A percentile compares a stretch with the other conserved stretches of the same genome.
phyloP scores from a whole-genome alignment of 2,329 filamentous ascomycete species.

The Xylaria digitata region DNA sequence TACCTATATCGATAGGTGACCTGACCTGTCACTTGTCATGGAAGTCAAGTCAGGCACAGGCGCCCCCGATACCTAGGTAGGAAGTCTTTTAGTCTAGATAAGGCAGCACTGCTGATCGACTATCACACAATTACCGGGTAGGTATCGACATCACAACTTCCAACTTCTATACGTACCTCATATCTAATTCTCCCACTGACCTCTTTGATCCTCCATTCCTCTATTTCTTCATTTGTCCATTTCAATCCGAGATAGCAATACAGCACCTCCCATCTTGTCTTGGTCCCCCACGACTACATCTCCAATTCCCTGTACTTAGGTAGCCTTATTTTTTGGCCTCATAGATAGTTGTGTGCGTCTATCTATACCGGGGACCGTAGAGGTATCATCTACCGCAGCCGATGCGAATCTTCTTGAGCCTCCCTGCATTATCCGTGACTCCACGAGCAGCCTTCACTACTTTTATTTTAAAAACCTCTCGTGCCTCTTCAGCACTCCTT shows the following conservation, averaged over 20 bases:
- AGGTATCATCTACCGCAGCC: conserved; percentile 23
- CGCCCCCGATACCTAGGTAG: no score
- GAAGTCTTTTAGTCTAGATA: neutral
- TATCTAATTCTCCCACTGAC: neutral
- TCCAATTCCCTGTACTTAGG: neutral
- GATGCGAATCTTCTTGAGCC: conserved; percentile 41
- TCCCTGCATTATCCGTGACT: conserved; percentile 38
- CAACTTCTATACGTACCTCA: neutral
- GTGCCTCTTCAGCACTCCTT: conserved; percentile 21
- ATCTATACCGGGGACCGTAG: neutral
- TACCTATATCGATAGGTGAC: neutral
- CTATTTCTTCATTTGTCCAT: neutral
- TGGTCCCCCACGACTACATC: neutral
- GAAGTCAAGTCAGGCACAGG: no score
- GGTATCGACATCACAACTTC: conserved; percentile 11
- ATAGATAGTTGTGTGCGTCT: conserved; percentile 1
- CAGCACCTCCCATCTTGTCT: neutral
- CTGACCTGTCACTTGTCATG: no score
- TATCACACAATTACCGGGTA: neutral
- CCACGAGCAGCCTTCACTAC: conserved; percentile 19
- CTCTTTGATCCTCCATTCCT: neutral
- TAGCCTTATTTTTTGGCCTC: neutral
- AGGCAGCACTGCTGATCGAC: no score
- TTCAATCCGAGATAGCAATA: neutral
- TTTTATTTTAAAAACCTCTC: conserved; percentile 19